Conservation (phyloP, 2,329 filamentous ascomycete genomes). For the Aspergillus transmontanensis region DNA sequence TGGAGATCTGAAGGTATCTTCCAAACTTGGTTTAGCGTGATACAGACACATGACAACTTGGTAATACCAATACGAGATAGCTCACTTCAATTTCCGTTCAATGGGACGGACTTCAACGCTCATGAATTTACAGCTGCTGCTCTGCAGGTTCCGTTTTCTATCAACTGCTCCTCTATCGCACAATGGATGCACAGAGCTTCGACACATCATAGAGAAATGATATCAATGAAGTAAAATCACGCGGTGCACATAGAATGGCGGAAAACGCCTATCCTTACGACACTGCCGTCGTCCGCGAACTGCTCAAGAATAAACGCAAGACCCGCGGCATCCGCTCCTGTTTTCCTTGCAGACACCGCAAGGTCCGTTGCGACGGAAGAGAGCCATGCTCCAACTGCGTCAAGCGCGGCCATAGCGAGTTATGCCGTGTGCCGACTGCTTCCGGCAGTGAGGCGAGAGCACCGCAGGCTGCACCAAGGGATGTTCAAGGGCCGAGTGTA, state of each 20-base stretch:
- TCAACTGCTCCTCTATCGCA: not conserved
- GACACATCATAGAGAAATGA: not conserved
- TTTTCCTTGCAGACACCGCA: slow-evolving; percentile 29
- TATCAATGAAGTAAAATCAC: not conserved
- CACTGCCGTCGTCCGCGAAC: slow-evolving; percentile 21
- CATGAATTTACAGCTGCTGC: not conserved
- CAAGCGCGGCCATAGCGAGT: slow-evolving; percentile 21
- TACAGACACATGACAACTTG: not conserved
- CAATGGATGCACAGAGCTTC: not conserved
- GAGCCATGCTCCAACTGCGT: slow-evolving; percentile 23
- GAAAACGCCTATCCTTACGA: slow-evolving; percentile 26
- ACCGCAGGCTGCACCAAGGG: not conserved
- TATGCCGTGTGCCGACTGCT: slow-evolving; percentile 21
- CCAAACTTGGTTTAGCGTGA: not conserved
- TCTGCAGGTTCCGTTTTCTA: not conserved
- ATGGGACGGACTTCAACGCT: not conserved
- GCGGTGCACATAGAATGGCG: not conserved
- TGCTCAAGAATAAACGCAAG: slow-evolving; percentile 27
- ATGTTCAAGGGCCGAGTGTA: not conserved
- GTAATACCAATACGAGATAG: not conserved
- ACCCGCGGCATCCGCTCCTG: slow-evolving; percentile 25
- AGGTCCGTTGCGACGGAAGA: slow-evolving; percentile 24
- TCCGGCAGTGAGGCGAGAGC: not conserved
- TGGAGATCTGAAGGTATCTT: not conserved
- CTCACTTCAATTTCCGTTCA: not conserved